Percentiles rank a stretch among this genome's conserved stretches.
Evolutionary conservation across 345 rosid genomes (phyloP).

Genomic region (Carallia brachiata): DNA sequence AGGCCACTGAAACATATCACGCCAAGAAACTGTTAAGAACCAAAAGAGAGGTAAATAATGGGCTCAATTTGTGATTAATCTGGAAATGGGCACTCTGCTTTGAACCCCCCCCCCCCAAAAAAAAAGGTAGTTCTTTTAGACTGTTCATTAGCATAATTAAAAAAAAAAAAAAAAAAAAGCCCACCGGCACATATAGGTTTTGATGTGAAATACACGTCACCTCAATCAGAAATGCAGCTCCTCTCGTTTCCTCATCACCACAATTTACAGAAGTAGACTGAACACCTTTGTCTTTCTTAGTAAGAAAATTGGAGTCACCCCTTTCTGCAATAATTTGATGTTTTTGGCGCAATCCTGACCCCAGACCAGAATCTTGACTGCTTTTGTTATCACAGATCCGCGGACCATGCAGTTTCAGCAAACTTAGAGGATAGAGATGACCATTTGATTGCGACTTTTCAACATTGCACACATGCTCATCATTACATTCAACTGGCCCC

Average conservation of each 20-base stretch:
- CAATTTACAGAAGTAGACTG: slow-evolving; percentile 28
- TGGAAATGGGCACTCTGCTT: no score
- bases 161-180: no score
- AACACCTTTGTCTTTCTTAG: slow-evolving; percentile 26
- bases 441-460: slow-evolving; percentile 29
- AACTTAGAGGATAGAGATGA: slow-evolving; percentile 25
- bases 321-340: slow-evolving; percentile 24
- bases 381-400: slow-evolving; percentile 22
- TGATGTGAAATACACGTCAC: slow-evolving; percentile 30
- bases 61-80: no score
- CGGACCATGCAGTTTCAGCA: slow-evolving; percentile 30
- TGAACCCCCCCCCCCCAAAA: no score
- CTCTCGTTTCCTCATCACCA: slow-evolving; percentile 56
- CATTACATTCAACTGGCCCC: slow-evolving; percentile 14
- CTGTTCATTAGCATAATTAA: no score
- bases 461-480: slow-evolving; percentile 18
- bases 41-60: no score
- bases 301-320: slow-evolving; percentile 15
- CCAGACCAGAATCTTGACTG: slow-evolving; percentile 33
- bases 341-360: slow-evolving; percentile 24
- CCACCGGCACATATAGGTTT: no score
- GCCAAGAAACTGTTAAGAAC: no score
- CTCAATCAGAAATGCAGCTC: slow-evolving; percentile 73
- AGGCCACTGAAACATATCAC: no score
- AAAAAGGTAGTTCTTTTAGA: no score